Percentiles rank a stretch among this genome's conserved stretches.
phyloP scores from a whole-genome alignment of 176 grass and related monocot genomes.

The Oryza longistaminata region DNA sequence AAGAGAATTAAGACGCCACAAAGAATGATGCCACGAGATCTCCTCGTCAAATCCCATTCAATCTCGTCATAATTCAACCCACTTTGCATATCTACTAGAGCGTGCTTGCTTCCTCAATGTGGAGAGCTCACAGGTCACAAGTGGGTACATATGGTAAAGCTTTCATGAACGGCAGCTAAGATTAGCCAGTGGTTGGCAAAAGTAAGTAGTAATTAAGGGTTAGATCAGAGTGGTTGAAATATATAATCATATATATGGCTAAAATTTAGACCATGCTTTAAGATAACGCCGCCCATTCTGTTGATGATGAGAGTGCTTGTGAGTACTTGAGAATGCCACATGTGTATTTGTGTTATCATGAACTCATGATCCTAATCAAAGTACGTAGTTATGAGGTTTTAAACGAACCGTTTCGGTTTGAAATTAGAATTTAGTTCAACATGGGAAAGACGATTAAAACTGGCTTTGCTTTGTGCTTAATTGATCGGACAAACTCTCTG shows the following conservation, averaged over 20 bases:
- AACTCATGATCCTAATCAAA: slow-evolving; percentile 7
- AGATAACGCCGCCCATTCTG: slow-evolving; percentile 17
- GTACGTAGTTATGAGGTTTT: not conserved
- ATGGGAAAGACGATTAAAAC: not conserved
- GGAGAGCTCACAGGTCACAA: not conserved
- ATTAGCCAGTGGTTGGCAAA: slow-evolving; percentile 5
- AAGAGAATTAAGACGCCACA: not conserved
- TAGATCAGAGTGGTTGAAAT: not conserved
- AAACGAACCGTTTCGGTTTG: not conserved
- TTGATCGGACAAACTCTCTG: not conserved
- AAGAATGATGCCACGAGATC: slow-evolving; percentile 29
- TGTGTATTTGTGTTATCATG: not conserved
- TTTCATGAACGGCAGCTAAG: not conserved
- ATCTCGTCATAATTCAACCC: slow-evolving; percentile 32
- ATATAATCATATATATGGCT: not conserved
- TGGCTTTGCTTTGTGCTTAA: no score
- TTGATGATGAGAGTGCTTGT: slow-evolving; percentile 17
- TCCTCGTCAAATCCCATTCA: slow-evolving; percentile 9
- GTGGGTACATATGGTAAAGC: slow-evolving; percentile 19
- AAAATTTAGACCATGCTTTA: slow-evolving; percentile 29
- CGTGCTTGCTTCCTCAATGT: not conserved
- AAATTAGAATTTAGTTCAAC: not conserved
- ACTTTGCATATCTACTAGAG: not conserved
- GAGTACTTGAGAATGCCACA: not conserved
- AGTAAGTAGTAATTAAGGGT: not conserved